A percentile compares a stretch with the other conserved stretches of the same genome.
Evolutionary conservation across 352 stramenopile genomes (phyloP).

Genomic region (Phytophthora constricta): DNA sequence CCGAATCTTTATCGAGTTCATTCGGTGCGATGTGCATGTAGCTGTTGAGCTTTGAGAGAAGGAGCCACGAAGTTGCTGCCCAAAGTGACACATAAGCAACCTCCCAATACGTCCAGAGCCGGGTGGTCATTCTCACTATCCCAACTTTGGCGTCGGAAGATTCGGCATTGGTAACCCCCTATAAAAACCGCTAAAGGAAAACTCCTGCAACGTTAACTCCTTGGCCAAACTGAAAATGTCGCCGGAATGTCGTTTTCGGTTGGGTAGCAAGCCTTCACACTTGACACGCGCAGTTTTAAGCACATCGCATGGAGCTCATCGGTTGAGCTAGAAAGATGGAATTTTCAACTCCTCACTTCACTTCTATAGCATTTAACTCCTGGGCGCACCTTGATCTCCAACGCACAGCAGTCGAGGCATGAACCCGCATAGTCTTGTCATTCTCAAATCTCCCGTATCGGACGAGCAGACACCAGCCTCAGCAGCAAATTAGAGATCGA

Average conservation of each 20-base stretch:
- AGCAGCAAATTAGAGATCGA: slow-evolving; percentile 13
- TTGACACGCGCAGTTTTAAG: background rate
- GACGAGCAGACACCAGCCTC: slow-evolving; percentile 7
- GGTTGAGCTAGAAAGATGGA: slow-evolving; percentile 23
- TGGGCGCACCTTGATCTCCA: slow-evolving; percentile 3
- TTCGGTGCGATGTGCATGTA: no score
- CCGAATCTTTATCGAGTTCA: no score
- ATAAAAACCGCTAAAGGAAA: slow-evolving; percentile 4
- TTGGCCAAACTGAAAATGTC: background rate
- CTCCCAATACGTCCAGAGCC: slow-evolving; percentile 19
- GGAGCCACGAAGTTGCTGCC: slow-evolving; percentile 10
- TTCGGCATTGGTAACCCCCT: slow-evolving; percentile 12
- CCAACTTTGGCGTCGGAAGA: slow-evolving; percentile 26
- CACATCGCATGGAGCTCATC: slow-evolving; percentile 21
- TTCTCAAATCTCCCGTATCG: slow-evolving; percentile 27
- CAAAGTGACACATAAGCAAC: slow-evolving; percentile 1
- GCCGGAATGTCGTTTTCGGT: slow-evolving; percentile 14
- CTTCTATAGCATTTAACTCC: background rate
- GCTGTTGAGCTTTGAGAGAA: no score
- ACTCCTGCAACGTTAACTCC: slow-evolving; percentile 14
- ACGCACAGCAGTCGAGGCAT: background rate
- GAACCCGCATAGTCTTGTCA: slow-evolving; percentile 2
- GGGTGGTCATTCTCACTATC: slow-evolving; percentile 23
- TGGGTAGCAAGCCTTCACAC: slow-evolving; percentile 5
- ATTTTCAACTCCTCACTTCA: slow-evolving; percentile 19